phyloP scores from a whole-genome alignment of 2,329 filamentous ascomycete species.

The Beauveria asiatica region DNA sequence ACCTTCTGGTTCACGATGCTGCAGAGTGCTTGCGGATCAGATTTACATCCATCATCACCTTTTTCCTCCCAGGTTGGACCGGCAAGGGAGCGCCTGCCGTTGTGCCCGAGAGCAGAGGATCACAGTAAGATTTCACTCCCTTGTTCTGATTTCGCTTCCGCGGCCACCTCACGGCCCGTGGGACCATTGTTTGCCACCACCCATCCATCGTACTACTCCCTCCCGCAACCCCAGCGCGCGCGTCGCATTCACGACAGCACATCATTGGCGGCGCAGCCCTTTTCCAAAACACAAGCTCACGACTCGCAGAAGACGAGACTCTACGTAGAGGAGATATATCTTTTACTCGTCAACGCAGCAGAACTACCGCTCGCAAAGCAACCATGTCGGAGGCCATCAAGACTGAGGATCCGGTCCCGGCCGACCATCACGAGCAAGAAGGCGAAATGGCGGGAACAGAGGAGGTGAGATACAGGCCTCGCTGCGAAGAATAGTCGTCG shows the following conservation, averaged over 20 bases:
- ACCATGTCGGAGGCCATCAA: constrained; percentile 12
- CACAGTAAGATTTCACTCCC: neutral
- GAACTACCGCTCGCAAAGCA: neutral
- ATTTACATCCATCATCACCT: constrained; percentile 3
- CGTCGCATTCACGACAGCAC: constrained; percentile 3
- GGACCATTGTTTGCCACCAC: neutral
- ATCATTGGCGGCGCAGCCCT: neutral
- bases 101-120: neutral
- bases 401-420: constrained; percentile 11
- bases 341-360: neutral
- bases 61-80: neutral
- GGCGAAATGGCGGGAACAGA: constrained; percentile 10
- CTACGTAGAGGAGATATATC: neutral
- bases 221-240: neutral
- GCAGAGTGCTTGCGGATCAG: neutral
- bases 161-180: neutral
- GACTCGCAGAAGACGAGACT: neutral
- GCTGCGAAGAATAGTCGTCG: neutral
- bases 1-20: neutral
- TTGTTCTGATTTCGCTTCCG: neutral
- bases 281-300: neutral
- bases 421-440: constrained; percentile 8
- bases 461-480: constrained; percentile 11
- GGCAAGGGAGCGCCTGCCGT: neutral
- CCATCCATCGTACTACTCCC: neutral